Percentiles rank a stretch among this genome's conserved stretches.
Evolutionary conservation across 1,284 basidiomycete genomes (phyloP).

Genomic region (Volvariella surrecta): DNA sequence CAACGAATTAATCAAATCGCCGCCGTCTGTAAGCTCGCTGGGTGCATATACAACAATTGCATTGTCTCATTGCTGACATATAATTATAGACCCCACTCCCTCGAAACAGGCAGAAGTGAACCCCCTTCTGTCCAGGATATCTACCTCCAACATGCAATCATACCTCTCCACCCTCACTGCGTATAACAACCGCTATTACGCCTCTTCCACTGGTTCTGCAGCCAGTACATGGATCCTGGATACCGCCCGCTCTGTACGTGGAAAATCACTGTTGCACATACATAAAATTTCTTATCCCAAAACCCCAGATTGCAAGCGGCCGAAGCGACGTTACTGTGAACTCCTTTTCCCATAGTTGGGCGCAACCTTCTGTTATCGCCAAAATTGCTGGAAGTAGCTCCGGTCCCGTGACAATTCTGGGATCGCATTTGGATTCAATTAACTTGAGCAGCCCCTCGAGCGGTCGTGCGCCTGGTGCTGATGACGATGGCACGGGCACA

Average conservation of each 20-base stretch:
- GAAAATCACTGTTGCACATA: background rate
- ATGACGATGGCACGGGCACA: constrained; percentile 66
- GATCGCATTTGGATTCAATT: constrained; percentile 60
- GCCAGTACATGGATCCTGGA: constrained; percentile 31
- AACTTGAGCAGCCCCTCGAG: constrained; percentile 32
- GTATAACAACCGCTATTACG: constrained; percentile 40
- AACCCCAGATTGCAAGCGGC: constrained; percentile 28
- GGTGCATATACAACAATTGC: too few species aligned
- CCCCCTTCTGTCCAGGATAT: constrained; percentile 29
- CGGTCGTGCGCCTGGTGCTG: constrained; percentile 55
- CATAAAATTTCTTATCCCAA: constrained; percentile 3
- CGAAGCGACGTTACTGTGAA: constrained; percentile 38
- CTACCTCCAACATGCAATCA: constrained; percentile 31
- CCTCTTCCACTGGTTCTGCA: constrained; percentile 27
- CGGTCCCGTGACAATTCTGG: constrained; percentile 44
- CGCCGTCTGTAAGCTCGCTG: constrained; percentile 18
- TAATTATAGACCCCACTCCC: constrained; percentile 24
- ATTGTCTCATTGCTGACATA: constrained; percentile 5
- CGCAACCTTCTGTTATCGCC: constrained; percentile 58
- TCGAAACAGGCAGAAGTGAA: constrained; percentile 29
- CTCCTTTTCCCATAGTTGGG: constrained; percentile 56
- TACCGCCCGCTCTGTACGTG: constrained; percentile 22
- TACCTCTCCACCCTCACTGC: constrained; percentile 29
- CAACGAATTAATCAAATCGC: constrained; percentile 6
- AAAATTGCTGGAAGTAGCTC: constrained; percentile 33